Base-by-base conservation (phyloP, 2,329 filamentous ascomycete species). In the Massarina eburnea region DNA sequence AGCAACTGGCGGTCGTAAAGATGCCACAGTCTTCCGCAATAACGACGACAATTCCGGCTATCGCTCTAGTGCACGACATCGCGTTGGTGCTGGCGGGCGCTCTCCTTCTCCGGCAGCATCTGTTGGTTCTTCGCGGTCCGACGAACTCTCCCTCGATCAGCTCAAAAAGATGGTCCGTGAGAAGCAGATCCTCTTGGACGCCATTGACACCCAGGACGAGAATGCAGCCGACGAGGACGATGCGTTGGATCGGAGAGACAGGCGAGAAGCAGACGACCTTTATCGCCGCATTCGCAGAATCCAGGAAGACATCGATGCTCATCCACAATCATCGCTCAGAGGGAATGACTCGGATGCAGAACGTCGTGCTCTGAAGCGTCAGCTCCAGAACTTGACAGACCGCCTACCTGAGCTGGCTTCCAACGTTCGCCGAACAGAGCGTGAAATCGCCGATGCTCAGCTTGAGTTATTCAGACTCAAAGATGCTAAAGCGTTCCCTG, bases 21-120 rank as follows among this genome's bases (percentile, higher is more conserved):
- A 99, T 73, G 94, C 88, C 2, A 99, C 94, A 0, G 88, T 97
- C 3, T 99, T 92, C 73, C 92, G 95, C 66, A 96, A 97, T 66
- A 94, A 97, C 56, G 91, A 96, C 60, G 90, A 96, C 57, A 87
- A 91, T 48, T 82, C 95, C 60, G 91, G 74, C 8, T 99, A 99
- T 66, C 87, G 86, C 58, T 97, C 94, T 10, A 96, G 91, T 68
- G 94, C 94, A 43, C 89, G 94, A 53, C 89, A 91, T 53, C 84
- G 94, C 55, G 74, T 95, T 45, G 89, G 88, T 32, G 70, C 62
- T 19, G 79, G 78, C 39, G 85, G 82, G 49, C 76, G 81, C 33
- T 94, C 91, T 8, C 89, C 91, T 38, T 91, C 91, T 2, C 90
- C 92, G 6, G 84, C 86, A 21, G 60, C 58, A 8, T 79, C 81